Evolutionary conservation across 1,139 yeast genomes (phyloP), one percentile per base, ranked within the genome.

Genomic region (Zygosaccharomyces sapae): DNA sequence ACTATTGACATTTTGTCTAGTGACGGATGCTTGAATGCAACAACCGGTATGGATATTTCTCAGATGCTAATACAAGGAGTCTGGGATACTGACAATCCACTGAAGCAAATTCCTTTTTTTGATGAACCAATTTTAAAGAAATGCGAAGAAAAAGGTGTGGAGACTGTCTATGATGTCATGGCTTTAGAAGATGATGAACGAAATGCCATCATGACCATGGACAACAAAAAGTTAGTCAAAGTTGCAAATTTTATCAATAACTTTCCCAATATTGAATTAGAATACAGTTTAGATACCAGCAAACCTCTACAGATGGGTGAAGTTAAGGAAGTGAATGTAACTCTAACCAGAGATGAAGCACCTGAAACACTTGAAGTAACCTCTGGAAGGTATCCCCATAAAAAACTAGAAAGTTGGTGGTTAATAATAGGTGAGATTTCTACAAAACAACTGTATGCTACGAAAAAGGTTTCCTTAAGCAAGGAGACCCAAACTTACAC

Each of bases 11-110:
- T 83, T 1, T 69, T 89, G 38, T 81, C 96, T 0, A 80, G 90
- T 54, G 90, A 87, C 50, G 97, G 97, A 0, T 73, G 75, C 54
- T 68, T 90, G 59, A 86, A 81, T 63, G 89, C 96, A 0, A 73
- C 88, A 54, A 76, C 77, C 45, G 94, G 89, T 0, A 87, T 92
- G 86, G 97, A 92, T 62, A 64, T 90, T 48, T 78, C 86, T 1
- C 98, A 92, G 61, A 86, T 89, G 95, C 69, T 88, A 8, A 80
- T 85, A 0, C 98, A 92, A 65, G 95, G 85, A 0, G 70, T 86
- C 24, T 89, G 96, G 96, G 86, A 81, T 55, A 73, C 80, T 22
- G 96, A 87, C 48, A 78, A 79, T 44, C 86, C 95, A 1, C 72
- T 94, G 61, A 80, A 77, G 56, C 98, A 94, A 66, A 72, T 92